Conservation (phyloP, 108 stramenopile species). For the Aureococcus anophagefferens region DNA sequence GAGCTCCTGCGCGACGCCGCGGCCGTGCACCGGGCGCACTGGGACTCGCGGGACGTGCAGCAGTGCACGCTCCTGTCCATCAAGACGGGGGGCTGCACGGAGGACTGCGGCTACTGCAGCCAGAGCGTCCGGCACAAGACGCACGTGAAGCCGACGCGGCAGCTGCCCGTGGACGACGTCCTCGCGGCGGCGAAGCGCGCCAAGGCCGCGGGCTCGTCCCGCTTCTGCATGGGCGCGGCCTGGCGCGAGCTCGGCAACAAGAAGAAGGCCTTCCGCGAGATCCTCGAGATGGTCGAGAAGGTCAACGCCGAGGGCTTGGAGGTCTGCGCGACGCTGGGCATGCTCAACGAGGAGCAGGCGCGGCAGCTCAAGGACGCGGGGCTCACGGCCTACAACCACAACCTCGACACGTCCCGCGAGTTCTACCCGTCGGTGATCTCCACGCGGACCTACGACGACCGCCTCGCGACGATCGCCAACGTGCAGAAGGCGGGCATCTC, state of each 20-base stretch:
- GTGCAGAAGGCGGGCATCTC: conserved; percentile 90
- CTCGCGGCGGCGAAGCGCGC: conserved; percentile 80
- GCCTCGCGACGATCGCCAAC: conserved; percentile 84
- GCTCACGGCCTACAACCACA: conserved; percentile 94
- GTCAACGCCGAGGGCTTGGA: conserved; percentile 49
- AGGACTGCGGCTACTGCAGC: conserved; percentile 91
- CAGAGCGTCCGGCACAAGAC: conserved; percentile 90
- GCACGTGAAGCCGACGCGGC: conserved; percentile 93
- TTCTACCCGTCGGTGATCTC: conserved; percentile 90
- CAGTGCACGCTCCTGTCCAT: conserved; percentile 89
- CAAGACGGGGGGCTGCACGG: conserved; percentile 97
- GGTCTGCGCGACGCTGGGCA: conserved; percentile 91
- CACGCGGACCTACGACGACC: conserved; percentile 87
- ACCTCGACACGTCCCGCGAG: conserved; percentile 89
- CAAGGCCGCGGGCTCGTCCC: conserved; percentile 91
- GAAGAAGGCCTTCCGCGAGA: conserved; percentile 91
- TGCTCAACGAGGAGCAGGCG: conserved; percentile 89
- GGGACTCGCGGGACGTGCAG: conserved; percentile 88
- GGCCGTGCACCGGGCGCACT: conserved; percentile 92
- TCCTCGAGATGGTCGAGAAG: conserved; percentile 84
- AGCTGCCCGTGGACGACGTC: conserved; percentile 87
- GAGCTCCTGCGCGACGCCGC: conserved; percentile 89
- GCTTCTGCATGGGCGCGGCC: conserved; percentile 97
- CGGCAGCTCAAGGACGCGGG: conserved; percentile 90
- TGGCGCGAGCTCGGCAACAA: conserved; percentile 96